Evolutionary conservation across 176 grass and related monocot genomes (phyloP), one percentile per base, ranked within the genome.

Genomic region (Lolium rigidum): DNA sequence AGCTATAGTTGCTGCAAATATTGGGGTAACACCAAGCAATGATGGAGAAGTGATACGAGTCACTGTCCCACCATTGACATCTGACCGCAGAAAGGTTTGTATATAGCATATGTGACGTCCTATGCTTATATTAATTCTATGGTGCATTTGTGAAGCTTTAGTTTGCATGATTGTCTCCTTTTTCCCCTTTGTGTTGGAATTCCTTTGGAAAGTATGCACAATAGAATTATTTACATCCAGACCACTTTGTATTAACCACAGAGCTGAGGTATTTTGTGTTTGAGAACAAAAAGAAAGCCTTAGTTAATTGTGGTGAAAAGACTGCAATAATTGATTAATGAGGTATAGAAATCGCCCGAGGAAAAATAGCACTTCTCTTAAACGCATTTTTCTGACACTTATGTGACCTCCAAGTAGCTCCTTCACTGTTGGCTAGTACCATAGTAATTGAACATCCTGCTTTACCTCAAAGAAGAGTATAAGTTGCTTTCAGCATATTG

Each of bases 51-150:
- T 91, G 68, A 96, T 99, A 83, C 81, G 97, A 65, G 58, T 92
- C 43, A 94, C 74, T 75, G 80, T 99, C 49, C 97, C 97, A 56
- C 93, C 89, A 84, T 82, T 96, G 86, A 99, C 97, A 80, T 88
- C 97, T 88, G 94, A 99, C 21, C 94, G 93, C 69, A 96, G 97
- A 91, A 99, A 99, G 97, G 97, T 83, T 10, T 73, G 16, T 73
- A 31, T 41, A 46, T 44, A 76, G 41, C 25, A 70, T 86, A 25
- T 43, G 20, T 17, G 54, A 51, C 26, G 38, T 86, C 9, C 2
- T 76, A 80, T 47, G 13, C 18, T 81, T 83, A 56, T 55, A 56
- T 55, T 35, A 41, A 17, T 77, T 25, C 3, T 69, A 43, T 20
- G 37, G 15, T 43, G 21, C 49, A 38, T 82, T 82, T 82, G 8